A percentile compares a stretch with the other conserved stretches of the same genome.
Conservation (phyloP, 2,329 filamentous ascomycete genomes). For the Alternaria metachromatica region DNA sequence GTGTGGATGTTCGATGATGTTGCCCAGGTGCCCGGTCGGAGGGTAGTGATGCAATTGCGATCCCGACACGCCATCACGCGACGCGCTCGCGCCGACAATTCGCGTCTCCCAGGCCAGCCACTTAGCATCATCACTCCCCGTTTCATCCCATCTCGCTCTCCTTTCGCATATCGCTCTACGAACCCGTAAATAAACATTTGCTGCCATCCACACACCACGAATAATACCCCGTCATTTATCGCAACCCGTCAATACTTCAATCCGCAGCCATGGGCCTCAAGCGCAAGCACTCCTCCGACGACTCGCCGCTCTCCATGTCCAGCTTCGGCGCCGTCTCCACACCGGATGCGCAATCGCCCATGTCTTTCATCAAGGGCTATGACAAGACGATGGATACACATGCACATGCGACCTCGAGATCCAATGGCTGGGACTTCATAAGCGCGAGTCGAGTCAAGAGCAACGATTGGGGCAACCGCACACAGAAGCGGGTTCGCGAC, state of each 20-base stretch:
- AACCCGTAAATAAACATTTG: neutral
- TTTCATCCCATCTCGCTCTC: conserved; percentile 11
- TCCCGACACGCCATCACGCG: conserved; percentile 5
- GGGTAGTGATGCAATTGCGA: neutral
- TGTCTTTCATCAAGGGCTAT: conserved; percentile 25
- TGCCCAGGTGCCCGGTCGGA: neutral
- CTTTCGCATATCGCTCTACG: neutral
- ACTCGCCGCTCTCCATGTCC: conserved; percentile 54
- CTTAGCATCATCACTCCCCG: conserved; percentile 26
- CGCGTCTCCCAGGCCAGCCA: conserved; percentile 31
- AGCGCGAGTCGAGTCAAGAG: conserved; percentile 34
- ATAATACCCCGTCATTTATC: neutral
- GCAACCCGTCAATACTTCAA: neutral
- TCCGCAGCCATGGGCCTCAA: conserved; percentile 59
- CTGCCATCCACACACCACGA: neutral
- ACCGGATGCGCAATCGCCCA: conserved; percentile 39
- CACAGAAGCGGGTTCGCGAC: conserved; percentile 65
- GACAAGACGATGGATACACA: conserved; percentile 38
- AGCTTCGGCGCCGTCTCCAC: conserved; percentile 44
- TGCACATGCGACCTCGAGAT: conserved; percentile 4
- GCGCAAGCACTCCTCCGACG: conserved; percentile 61
- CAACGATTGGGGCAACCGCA: conserved; percentile 61
- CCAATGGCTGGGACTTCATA: conserved; percentile 34
- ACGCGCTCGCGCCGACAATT: conserved; percentile 15
- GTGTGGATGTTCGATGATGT: neutral